Evolutionary conservation across 768 basidiomycete genomes (phyloP), one percentile per base, ranked within the genome.

Genomic region (Brasilioporus rufonigricans): DNA sequence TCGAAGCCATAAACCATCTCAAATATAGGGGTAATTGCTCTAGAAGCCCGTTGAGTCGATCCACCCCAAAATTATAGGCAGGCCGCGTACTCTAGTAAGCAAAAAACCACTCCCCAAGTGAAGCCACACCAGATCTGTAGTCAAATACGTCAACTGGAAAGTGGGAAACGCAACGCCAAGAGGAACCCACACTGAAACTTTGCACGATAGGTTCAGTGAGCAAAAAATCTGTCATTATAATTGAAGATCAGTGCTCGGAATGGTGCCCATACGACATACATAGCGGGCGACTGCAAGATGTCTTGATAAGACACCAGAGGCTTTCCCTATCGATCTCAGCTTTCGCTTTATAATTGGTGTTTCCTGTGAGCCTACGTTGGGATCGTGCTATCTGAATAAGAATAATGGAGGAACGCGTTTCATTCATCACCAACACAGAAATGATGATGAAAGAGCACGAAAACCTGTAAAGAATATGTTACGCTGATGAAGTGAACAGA

Each of bases 61-160:
- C 38, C 27, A 4, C 10, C 21, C n/a, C 32, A 16, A 12, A 29
- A 27, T n/a, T 40, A 11, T 6, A 21, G 5, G 23, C 10, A 19
- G 26, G 27, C 19, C 33, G 44, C 71, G 0, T 61, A 85, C 83
- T 81, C 81, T 24, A 88, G 72, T 53, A 91, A 70, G 48, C 82
- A 83, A 60, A 80, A 93, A 24, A 85, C 68, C 1, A 90, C 79
- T 0, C 89, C 90, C 89, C 89, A 93, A 0, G 79, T 78, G 52
- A 91, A 83, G 39, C 84, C 83, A 27, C 79, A 67, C 85, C 85
- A 87, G 13, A 86, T 56, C 84, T 88, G 64, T 5, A 27, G 33
- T 21, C 21, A 48, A 46, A 11, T 4, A 31, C 19, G 18, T 55
- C 44, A 33, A 9, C 23, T 1, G 7, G 24, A 19, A 32, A 10